phyloP scores from a whole-genome alignment of 345 rosid genomes.

The Aquilaria yunnanensis region DNA sequence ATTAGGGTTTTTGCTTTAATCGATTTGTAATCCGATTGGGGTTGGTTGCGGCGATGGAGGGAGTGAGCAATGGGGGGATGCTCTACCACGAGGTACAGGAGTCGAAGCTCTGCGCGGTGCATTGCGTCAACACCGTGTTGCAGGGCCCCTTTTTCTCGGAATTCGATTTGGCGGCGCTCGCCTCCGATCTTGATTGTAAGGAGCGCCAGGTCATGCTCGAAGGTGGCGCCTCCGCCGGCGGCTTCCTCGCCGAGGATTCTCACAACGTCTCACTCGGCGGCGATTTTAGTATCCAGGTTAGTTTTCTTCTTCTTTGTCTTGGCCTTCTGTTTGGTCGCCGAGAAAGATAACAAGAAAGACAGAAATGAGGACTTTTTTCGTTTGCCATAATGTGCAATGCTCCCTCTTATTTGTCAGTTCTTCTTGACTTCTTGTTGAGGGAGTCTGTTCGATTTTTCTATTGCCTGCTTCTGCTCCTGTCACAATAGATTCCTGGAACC shows the following conservation, averaged over 20 bases:
- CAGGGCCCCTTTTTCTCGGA: slow-evolving; percentile 98
- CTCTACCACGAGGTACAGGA: slow-evolving; percentile 98
- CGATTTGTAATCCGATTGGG: neutral
- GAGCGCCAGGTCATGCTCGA: slow-evolving; percentile 78
- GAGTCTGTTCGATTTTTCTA: no score
- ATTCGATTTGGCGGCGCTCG: slow-evolving; percentile 88
- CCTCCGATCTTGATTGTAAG: slow-evolving; percentile 77
- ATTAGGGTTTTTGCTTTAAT: neutral
- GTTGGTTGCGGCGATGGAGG: slow-evolving; percentile 39
- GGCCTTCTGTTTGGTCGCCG: neutral
- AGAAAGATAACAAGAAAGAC: neutral
- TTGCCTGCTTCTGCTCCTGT: no score
- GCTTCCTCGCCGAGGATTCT: slow-evolving; percentile 75
- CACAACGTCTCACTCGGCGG: slow-evolving; percentile 93
- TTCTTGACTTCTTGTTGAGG: no score
- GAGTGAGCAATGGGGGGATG: slow-evolving; percentile 88
- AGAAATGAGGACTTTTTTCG: neutral
- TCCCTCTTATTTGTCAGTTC: no score
- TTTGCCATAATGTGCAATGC: neutral
- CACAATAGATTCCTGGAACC: no score
- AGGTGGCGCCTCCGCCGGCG: slow-evolving; percentile 45
- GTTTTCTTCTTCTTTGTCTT: neutral
- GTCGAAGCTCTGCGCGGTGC: slow-evolving; percentile 95
- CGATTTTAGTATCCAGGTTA: slow-evolving; percentile 95
- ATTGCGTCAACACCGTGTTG: slow-evolving; percentile 93